Evolutionary conservation across 1,139 yeast species (phyloP).

Genomic region (Meyerozyma carpophila): DNA sequence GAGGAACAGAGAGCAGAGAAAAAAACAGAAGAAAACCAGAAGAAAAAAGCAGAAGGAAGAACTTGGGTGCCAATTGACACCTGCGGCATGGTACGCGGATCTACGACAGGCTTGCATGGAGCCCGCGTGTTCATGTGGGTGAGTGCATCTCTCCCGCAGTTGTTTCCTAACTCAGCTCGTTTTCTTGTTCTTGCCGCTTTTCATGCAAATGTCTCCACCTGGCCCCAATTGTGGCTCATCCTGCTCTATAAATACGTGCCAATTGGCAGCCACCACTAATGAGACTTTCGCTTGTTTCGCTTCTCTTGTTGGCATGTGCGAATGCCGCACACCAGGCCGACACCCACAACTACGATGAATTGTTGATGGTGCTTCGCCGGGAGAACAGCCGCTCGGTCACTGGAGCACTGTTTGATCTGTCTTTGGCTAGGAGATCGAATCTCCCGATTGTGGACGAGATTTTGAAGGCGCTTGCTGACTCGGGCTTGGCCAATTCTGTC

Average conservation of each 20-base stretch:
- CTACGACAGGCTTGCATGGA: too few species aligned
- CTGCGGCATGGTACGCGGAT: too few species aligned
- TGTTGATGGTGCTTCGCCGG: neutral
- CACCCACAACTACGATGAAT: neutral
- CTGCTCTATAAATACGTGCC: too few species aligned
- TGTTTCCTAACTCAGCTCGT: too few species aligned
- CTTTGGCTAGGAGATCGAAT: conserved; percentile 10
- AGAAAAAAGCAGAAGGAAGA: too few species aligned
- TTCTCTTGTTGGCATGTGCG: neutral
- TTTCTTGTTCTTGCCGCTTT: too few species aligned
- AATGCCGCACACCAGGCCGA: neutral
- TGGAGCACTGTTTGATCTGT: neutral
- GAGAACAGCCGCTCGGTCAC: neutral
- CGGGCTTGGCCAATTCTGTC: conserved; percentile 20
- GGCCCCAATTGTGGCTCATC: too few species aligned
- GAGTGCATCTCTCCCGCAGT: too few species aligned
- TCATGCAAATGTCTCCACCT: too few species aligned
- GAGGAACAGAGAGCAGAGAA: neutral
- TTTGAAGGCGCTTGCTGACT: conserved; percentile 17
- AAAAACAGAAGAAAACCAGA: neutral
- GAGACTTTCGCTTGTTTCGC: neutral
- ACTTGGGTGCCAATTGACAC: too few species aligned
- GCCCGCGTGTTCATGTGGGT: too few species aligned
- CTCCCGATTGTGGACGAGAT: conserved; percentile 20
- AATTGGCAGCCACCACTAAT: neutral